These are phyloP conservation scores for Cadophora sp. DNA, from an alignment of 2,329 filamentous ascomycete species.

Conservation along the genomic window DNA sequence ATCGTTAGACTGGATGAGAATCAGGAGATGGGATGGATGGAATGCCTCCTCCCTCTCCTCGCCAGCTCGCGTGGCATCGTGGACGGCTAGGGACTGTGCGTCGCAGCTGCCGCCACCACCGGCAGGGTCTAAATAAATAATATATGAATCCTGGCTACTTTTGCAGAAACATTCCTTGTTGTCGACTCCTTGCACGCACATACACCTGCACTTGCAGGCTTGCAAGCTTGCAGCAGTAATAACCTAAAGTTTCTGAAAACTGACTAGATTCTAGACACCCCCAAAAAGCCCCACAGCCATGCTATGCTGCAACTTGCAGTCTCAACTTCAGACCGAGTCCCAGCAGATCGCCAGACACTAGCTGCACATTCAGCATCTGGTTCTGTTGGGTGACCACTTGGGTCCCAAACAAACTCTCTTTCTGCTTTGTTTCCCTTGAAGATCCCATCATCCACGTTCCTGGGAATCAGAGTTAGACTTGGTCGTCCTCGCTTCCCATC, in stretches of 20 bases:
- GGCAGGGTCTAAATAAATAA: not conserved
- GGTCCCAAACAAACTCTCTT: conserved; percentile 7
- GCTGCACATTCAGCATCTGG: not conserved
- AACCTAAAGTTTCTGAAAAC: conserved; percentile 12
- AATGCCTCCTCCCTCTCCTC: no score
- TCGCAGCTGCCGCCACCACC: not conserved
- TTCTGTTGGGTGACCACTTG: not conserved
- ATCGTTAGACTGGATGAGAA: not conserved
- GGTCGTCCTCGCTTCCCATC: conserved; percentile 10
- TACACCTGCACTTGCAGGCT: no score
- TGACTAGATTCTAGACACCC: not conserved
- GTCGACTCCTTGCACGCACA: not conserved
- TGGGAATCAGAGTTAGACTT: conserved; percentile 4
- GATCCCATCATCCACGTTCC: conserved; percentile 15
- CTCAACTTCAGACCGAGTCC: conserved; percentile 3
- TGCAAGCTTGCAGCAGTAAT: not conserved
- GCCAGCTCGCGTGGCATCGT: conserved; percentile 1
- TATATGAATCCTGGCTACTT: conserved; percentile 2
- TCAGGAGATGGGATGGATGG: no score
- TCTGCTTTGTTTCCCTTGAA: not conserved
- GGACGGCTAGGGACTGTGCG: conserved; percentile 5
- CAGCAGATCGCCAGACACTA: not conserved
- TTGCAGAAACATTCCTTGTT: not conserved
- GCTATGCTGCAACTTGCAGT: not conserved
- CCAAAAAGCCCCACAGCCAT: not conserved